Evolutionary conservation across 148 eudicot genomes (phyloP), one percentile per base, ranked within the genome.

Genomic region (Simmondsia chinensis): DNA sequence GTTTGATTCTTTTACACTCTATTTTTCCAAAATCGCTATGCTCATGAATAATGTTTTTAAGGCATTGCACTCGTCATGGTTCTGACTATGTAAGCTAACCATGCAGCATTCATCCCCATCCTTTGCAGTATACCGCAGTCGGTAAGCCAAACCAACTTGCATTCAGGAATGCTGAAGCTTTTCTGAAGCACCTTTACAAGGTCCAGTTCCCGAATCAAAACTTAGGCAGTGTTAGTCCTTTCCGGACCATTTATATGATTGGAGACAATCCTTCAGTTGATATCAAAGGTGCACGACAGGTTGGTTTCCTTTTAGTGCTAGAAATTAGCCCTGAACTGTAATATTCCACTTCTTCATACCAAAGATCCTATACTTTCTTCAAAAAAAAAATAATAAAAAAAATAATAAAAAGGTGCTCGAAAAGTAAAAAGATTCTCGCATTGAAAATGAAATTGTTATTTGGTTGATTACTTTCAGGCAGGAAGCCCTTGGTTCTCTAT

Each of bases 211-310:
- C 32, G 5, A 37, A 56, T 39, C 64, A 57, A 35, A 43, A 48
- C 31, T 39, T 28, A 53, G 65, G 52, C 16, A 54, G 31, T 13
- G 34, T 47, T 32, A 53, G 61, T 57, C 65, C 52, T 60, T 73
- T 88, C 44, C 63, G 67, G 52, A 77, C 87, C 45, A 66, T 88
- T 4, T 88, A 83, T 65, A 83, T 88, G 97, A 67, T 88, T 31
- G 97, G 97, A 10, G 97, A 88, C 64, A 88, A 88, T 66, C 97
- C 97, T 46, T 61, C 75, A 4, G 91, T 88, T 25, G 97, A 88
- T 69, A 83, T 88, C 11, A 80, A 75, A 60, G 97, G 97, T 48
- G 94, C 97, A 57, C 66, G 48, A 3, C 79, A 80, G 94, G 97
- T 77, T 48, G 48, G 73, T 43, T 36, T 50, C 44, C 26, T 31